These are phyloP conservation scores for Canavalia ensiformis DNA, from an alignment of 306 rosid species.

Conservation along the genomic window DNA sequence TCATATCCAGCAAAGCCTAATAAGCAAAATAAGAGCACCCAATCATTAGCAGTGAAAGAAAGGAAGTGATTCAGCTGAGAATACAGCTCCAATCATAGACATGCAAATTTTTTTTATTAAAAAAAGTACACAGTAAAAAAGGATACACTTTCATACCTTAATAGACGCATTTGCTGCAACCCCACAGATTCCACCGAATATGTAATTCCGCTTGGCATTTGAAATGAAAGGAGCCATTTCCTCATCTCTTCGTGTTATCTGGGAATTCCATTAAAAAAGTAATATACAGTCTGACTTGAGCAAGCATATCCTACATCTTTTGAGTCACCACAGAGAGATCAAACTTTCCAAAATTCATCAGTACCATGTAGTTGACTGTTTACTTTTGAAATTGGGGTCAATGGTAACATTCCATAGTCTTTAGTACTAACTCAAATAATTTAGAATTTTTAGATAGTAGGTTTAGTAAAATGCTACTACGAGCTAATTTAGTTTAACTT, in stretches of 20 bases:
- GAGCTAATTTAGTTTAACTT: slow-evolving; percentile 21
- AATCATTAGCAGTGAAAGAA: slow-evolving; percentile 49
- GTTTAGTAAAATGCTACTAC: slow-evolving; percentile 31
- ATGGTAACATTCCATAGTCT: slow-evolving; percentile 5
- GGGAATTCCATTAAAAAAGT: slow-evolving; percentile 51
- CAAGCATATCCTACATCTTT: slow-evolving; percentile 42
- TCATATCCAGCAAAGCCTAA: slow-evolving; percentile 94
- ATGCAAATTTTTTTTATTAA: neutral
- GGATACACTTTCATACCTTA: slow-evolving; percentile 61
- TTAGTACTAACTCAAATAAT: slow-evolving; percentile 5
- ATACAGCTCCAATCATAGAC: slow-evolving; percentile 34
- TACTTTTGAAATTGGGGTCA: slow-evolving; percentile 19
- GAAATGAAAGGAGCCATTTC: slow-evolving; percentile 96
- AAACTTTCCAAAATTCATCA: slow-evolving; percentile 34
- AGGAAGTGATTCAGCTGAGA: slow-evolving; percentile 32
- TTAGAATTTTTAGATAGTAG: slow-evolving; percentile 8
- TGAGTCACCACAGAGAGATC: slow-evolving; percentile 32
- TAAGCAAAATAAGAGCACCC: slow-evolving; percentile 44
- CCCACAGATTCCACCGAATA: slow-evolving; percentile 97
- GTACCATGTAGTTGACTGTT: slow-evolving; percentile 1
- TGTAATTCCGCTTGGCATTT: slow-evolving; percentile 79
- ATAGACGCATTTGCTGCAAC: slow-evolving; percentile 83
- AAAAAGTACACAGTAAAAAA: slow-evolving; percentile 22
- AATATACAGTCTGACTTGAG: slow-evolving; percentile 38
- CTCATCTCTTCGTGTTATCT: slow-evolving; percentile 98